Evolutionary conservation across 352 stramenopile genomes (phyloP).

Genomic region (Phytophthora boehmeriae): DNA sequence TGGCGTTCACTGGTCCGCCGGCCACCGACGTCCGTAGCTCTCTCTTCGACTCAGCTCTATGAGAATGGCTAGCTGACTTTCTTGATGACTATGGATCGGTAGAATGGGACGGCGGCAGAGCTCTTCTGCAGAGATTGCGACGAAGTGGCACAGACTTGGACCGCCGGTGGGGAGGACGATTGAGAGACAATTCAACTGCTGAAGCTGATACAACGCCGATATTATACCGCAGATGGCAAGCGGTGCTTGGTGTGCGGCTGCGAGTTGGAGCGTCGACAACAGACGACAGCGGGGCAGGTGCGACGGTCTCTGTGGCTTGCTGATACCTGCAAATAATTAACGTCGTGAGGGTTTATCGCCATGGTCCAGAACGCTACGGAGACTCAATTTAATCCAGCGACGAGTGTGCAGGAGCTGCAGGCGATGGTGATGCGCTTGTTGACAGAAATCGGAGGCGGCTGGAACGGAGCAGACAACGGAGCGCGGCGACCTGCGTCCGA

Average conservation of each 20-base stretch:
- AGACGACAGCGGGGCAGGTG: constrained; percentile 12
- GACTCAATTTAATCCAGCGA: constrained; percentile 4
- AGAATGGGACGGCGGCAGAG: constrained; percentile 7
- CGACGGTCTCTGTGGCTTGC: background rate
- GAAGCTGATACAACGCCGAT: background rate
- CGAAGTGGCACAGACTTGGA: constrained; percentile 55
- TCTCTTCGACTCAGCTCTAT: background rate
- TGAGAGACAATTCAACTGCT: background rate
- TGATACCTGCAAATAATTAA: background rate
- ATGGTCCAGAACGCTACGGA: constrained; percentile 7
- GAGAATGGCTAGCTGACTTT: too few relatives aligned
- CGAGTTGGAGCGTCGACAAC: constrained; percentile 42
- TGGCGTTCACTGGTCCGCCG: constrained; percentile 55
- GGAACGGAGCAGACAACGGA: constrained; percentile 35
- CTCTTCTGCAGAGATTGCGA: constrained; percentile 74
- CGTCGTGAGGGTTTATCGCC: background rate
- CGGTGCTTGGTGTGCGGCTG: constrained; percentile 70
- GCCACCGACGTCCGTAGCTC: constrained; percentile 16
- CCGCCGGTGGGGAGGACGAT: constrained; percentile 39
- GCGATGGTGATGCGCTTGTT: constrained; percentile 53
- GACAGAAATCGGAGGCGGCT: constrained; percentile 31
- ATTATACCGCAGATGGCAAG: constrained; percentile 50
- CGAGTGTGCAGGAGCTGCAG: constrained; percentile 46
- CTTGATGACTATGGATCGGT: background rate
- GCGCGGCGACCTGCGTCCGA: constrained; percentile 53